phyloP scores from a whole-genome alignment of 257 asterid genomes.

The Plantago major region DNA sequence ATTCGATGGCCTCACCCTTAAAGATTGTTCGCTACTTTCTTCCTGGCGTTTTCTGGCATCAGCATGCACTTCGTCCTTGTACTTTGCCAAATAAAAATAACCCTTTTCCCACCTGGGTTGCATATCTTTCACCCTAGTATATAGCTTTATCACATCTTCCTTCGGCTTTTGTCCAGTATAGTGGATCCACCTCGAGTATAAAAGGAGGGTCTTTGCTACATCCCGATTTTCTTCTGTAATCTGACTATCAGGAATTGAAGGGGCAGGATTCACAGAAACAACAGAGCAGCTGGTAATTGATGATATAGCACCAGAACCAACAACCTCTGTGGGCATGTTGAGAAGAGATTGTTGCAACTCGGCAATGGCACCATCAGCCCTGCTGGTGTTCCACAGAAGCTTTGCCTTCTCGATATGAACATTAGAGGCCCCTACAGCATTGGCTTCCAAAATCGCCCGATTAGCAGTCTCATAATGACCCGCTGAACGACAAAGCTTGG shows the following conservation, averaged over 20 bases:
- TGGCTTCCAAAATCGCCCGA: slow-evolving; percentile 92
- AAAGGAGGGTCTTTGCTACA: slow-evolving; percentile 87
- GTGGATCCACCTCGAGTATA: slow-evolving; percentile 94
- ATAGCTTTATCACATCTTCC: slow-evolving; percentile 84
- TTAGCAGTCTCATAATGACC: slow-evolving; percentile 97
- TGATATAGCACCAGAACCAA: slow-evolving; percentile 81
- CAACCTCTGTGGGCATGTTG: slow-evolving; percentile 76
- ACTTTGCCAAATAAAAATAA: slow-evolving; percentile 89
- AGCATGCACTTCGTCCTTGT: slow-evolving; percentile 87
- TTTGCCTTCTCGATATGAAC: slow-evolving; percentile 96
- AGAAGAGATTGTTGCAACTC: slow-evolving; percentile 96
- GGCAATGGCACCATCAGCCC: slow-evolving; percentile 94
- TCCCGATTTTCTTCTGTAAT: slow-evolving; percentile 52
- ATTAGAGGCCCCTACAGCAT: slow-evolving; percentile 73
- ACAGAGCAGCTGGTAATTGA: slow-evolving; percentile 82
- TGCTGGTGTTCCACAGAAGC: slow-evolving; percentile 92
- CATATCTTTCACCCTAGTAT: slow-evolving; percentile 84
- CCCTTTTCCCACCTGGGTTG: slow-evolving; percentile 99
- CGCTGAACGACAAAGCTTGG: slow-evolving; percentile 93
- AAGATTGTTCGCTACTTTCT: slow-evolving; percentile 48
- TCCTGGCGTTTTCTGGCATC: slow-evolving; percentile 97
- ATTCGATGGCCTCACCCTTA: slow-evolving; percentile 45
- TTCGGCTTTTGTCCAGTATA: slow-evolving; percentile 94
- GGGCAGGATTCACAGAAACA: slow-evolving; percentile 75
- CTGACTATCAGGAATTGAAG: slow-evolving; percentile 51